phyloP scores from a whole-genome alignment of 352 stramenopile species.

The Phytophthora sp. region DNA sequence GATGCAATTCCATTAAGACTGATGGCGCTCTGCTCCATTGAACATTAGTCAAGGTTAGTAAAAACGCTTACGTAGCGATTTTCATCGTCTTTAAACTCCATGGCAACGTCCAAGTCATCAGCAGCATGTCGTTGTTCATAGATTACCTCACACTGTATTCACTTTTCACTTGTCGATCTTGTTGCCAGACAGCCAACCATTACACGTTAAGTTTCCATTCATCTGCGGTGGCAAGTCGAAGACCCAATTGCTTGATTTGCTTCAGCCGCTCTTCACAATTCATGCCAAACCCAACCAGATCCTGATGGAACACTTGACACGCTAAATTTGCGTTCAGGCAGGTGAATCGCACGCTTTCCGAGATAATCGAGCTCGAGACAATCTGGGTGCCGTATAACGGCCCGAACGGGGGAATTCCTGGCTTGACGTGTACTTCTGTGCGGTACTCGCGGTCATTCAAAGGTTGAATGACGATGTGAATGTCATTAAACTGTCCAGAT shows the following conservation, averaged over 20 bases:
- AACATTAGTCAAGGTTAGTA: too few species aligned
- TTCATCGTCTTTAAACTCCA: too few species aligned
- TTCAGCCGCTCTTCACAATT: slow-evolving; percentile 87
- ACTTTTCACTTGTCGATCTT: neutral
- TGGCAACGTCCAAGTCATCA: too few species aligned
- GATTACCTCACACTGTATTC: neutral
- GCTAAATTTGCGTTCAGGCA: slow-evolving; percentile 86
- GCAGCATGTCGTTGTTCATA: slow-evolving; percentile 5
- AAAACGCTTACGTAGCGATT: too few species aligned
- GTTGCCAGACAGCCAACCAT: too few species aligned
- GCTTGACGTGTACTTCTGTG: slow-evolving; percentile 74
- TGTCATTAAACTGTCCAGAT: slow-evolving; percentile 86
- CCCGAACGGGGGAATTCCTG: slow-evolving; percentile 73
- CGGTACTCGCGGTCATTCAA: slow-evolving; percentile 80
- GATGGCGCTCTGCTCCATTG: too few species aligned
- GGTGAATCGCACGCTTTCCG: slow-evolving; percentile 73
- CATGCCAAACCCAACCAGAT: slow-evolving; percentile 77
- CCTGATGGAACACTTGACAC: slow-evolving; percentile 85
- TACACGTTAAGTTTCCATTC: slow-evolving; percentile 55
- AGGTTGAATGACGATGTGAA: slow-evolving; percentile 88
- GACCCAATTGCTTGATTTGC: slow-evolving; percentile 86
- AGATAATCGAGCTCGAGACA: slow-evolving; percentile 63
- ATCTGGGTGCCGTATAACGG: slow-evolving; percentile 81
- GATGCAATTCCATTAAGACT: too few species aligned
- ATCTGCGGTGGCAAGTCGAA: slow-evolving; percentile 55